Base-by-base conservation (phyloP, 1,284 basidiomycete species). In the Anthracocystis setariae region DNA sequence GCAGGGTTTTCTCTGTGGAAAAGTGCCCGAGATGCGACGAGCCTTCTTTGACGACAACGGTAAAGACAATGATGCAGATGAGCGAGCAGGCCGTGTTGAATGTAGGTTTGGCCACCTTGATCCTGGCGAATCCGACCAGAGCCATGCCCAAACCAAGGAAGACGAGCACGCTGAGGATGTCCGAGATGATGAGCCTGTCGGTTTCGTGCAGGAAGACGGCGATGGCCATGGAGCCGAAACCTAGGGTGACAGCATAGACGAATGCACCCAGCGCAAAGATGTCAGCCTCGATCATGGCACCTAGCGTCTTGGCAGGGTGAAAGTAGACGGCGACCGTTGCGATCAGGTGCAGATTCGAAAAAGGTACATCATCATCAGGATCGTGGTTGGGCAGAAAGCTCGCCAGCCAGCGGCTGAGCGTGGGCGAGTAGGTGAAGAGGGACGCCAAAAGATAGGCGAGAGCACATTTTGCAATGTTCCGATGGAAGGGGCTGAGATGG, bases 201-300 rank as follows among this genome's bases (percentile, higher is more conserved):
- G 88, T 90, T 25, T 73, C 61, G 49, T 84, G 79, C 20, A 84
- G 65, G 17, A 77, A 60, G 7, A 80, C 77, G 84, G 83, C 76
- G 24, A 74, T 66, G 0, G 80, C 80, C 84, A 94, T 89, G 23
- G 91, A 91, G 10, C 89, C 86, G 27, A 94, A 85, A 45, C 89
- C 89, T n/a, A 94, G 88, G 52, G 90, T 85, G 0, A 89, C 84
- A 8, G 92, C 87, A 77, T 90, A 94, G 1, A 89, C 51, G 17
- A 92, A 86, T 0, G 90, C 91, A 60, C 90, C 86, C 33, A 91
- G 70, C 75, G 91, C 92, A 83, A 87, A 94, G 13, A 90, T 82
- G 80, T 94, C 89, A 8, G 92, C 91, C 83, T 94, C 92, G 38
- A 95, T 84, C 94, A 98, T 97, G 3, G 87, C 90, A 12, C 94